Base-by-base conservation (phyloP, 2,329 filamentous ascomycete genomes). In the Alternaria burnsii region DNA sequence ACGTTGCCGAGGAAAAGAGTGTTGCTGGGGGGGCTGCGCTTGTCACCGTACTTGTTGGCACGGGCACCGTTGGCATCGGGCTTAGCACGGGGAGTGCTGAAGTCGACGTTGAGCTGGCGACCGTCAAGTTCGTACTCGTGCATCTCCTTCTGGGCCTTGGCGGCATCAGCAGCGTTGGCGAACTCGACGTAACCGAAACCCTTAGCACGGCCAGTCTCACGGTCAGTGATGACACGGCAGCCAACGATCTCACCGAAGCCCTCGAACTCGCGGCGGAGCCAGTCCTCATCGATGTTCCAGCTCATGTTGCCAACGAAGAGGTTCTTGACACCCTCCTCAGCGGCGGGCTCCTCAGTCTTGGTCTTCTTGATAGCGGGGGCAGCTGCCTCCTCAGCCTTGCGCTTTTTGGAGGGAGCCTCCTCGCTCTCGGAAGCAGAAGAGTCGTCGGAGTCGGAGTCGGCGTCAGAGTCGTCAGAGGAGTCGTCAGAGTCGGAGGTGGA, bases 141-240 rank as follows among this genome's bases (percentile, higher is more conserved):
- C 89, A 91, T 93, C 73, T 86, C 88, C 72, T 89, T 87, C 69
- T 90, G 86, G 57, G 92, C 92, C 77, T 89, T 89, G 72, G 86
- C 86, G 58, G 91, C 91, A 76, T 87, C 85, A 61, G 87, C 89
- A 62, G 85, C 81, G 69, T 84, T 87, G 76, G 85, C 84, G 81
- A 94, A 97, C 84, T 97, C 93, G 72, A 97, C 91, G 78, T 97
- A 97, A 63, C 94, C 94, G 80, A 96, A 97, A 68, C 92, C 94
- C 82, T 93, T 93, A 80, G 93, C 94, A 76, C 92, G 90, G 73
- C 92, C 91, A 74, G 85, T 87, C 57, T 89, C 88, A 79, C 90
- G 90, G 83, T 97, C 92, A 71, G 89, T 94, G 78, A 97, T 91
- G 75, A 97, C 89, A 71, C 92, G 90, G 67, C 89, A 90, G 72